Evolutionary conservation across 495 filamentous ascomycete species (phyloP).

Genomic region (Podospora tetraspora): DNA sequence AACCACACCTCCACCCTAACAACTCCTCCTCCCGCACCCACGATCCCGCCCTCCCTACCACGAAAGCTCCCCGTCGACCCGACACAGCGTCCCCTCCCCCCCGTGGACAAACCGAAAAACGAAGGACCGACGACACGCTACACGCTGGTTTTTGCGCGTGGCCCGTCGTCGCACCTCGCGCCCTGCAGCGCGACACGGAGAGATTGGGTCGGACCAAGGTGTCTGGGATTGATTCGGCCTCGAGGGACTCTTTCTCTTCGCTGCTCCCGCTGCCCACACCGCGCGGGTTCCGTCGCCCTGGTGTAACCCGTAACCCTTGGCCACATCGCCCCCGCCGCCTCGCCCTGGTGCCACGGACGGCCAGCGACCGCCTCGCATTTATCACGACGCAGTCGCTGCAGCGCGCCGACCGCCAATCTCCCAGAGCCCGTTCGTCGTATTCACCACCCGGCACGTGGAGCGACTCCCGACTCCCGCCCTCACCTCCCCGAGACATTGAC

Average conservation of each 20-base stretch:
- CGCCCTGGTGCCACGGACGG: conserved; percentile 10
- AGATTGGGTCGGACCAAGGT: conserved; percentile 7
- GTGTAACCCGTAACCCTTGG: conserved; percentile 8
- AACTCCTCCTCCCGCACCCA: not conserved
- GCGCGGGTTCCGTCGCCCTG: not conserved
- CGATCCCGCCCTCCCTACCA: not conserved
- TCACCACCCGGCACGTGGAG: conserved; percentile 1
- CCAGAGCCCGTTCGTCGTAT: not conserved
- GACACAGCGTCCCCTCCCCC: not conserved
- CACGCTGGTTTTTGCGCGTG: conserved; percentile 5
- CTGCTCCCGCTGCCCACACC: conserved; percentile 5
- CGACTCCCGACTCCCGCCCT: not conserved
- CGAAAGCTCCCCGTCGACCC: conserved; percentile 3
- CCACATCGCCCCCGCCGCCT: not conserved
- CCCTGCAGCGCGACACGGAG: conserved; percentile 6
- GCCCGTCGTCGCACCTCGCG: conserved; percentile 6
- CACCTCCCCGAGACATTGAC: conserved; percentile 3
- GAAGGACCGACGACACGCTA: not conserved
- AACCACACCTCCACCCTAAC: not conserved
- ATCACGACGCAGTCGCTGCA: conserved; percentile 6
- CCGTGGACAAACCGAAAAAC: not conserved
- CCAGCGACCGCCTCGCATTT: conserved; percentile 3
- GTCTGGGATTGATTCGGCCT: conserved; percentile 17
- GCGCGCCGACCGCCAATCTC: not conserved
- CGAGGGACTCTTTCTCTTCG: not conserved